A percentile compares a stretch with the other conserved stretches of the same genome.
These are phyloP conservation scores for Wickerhamomyces chambardii DNA, from an alignment of 805 yeast species.

Conservation along the genomic window DNA sequence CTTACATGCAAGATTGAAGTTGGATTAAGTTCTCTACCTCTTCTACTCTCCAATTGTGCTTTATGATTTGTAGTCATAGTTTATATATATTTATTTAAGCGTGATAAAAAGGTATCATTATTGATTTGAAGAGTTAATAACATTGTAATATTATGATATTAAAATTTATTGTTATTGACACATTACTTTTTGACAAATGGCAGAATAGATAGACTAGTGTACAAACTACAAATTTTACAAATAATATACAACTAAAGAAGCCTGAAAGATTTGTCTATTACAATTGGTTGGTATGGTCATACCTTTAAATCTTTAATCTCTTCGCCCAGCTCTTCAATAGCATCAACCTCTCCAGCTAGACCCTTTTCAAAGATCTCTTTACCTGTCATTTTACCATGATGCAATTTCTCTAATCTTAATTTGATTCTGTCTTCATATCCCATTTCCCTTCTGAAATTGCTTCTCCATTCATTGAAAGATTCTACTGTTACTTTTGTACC, in stretches of 20 bases:
- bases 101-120: too few relatives aligned
- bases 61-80: slow-evolving; percentile 62
- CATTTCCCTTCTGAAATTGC: slow-evolving; percentile 60
- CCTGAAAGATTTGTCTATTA: too few relatives aligned
- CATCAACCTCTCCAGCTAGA: slow-evolving; percentile 64
- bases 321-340: slow-evolving; percentile 29
- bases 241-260: too few relatives aligned
- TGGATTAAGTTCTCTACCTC: slow-evolving; percentile 31
- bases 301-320: slow-evolving; percentile 6
- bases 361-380: slow-evolving; percentile 87
- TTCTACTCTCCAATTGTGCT: slow-evolving; percentile 61
- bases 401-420: slow-evolving; percentile 45
- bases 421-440: slow-evolving; percentile 53
- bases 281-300: neutral
- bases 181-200: too few relatives aligned
- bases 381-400: slow-evolving; percentile 77
- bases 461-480: slow-evolving; percentile 67
- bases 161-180: too few relatives aligned
- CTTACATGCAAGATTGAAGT: slow-evolving; percentile 45
- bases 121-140: too few relatives aligned
- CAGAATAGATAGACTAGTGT: too few relatives aligned
- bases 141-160: too few relatives aligned
- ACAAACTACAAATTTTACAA: too few relatives aligned
- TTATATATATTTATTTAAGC: too few relatives aligned
- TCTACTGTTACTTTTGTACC: slow-evolving; percentile 88